A percentile compares a stretch with the other conserved stretches of the same genome.
These are phyloP conservation scores for Sorghum bicolor DNA, from an alignment of 176 grass and related monocot genomes.

Conservation along the genomic window DNA sequence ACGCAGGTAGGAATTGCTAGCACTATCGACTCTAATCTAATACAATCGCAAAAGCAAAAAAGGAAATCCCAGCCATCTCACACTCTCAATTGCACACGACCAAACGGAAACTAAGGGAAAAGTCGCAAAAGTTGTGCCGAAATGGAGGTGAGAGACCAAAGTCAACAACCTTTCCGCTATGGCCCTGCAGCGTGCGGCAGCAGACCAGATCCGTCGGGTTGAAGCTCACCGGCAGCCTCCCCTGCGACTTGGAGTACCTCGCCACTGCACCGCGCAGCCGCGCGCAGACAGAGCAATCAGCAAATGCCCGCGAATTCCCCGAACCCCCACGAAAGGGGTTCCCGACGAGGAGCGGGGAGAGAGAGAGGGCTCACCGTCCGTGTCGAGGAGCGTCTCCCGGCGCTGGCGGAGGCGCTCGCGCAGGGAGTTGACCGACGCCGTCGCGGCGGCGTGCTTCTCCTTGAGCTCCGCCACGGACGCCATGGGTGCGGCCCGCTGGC, in stretches of 20 bases:
- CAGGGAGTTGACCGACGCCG: slow-evolving; percentile 66
- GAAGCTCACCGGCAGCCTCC: slow-evolving; percentile 67
- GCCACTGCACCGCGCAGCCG: slow-evolving; percentile 46
- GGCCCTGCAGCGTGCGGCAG: slow-evolving; percentile 89
- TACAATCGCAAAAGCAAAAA: not conserved
- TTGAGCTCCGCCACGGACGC: slow-evolving; percentile 94
- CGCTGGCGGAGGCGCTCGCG: slow-evolving; percentile 67
- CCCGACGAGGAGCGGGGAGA: not conserved
- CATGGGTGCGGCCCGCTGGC: slow-evolving; percentile 23
- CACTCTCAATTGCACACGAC: not conserved
- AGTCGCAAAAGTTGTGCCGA: not conserved
- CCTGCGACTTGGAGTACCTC: slow-evolving; percentile 70
- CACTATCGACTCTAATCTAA: not conserved
- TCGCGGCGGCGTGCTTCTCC: slow-evolving; percentile 69
- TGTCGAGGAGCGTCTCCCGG: slow-evolving; percentile 81
- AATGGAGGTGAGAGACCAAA: slow-evolving; percentile 5
- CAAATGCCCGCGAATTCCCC: not conserved
- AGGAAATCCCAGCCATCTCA: not conserved
- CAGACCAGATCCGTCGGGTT: slow-evolving; percentile 92
- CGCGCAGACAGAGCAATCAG: slow-evolving; percentile 19
- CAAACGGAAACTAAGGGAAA: not conserved
- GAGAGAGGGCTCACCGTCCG: slow-evolving; percentile 51
- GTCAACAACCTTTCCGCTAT: slow-evolving; percentile 84
- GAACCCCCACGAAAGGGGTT: not conserved
- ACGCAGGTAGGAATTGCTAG: not conserved